Conservation (phyloP, 345 rosid genomes). For the Eucalyptus curtisii region DNA sequence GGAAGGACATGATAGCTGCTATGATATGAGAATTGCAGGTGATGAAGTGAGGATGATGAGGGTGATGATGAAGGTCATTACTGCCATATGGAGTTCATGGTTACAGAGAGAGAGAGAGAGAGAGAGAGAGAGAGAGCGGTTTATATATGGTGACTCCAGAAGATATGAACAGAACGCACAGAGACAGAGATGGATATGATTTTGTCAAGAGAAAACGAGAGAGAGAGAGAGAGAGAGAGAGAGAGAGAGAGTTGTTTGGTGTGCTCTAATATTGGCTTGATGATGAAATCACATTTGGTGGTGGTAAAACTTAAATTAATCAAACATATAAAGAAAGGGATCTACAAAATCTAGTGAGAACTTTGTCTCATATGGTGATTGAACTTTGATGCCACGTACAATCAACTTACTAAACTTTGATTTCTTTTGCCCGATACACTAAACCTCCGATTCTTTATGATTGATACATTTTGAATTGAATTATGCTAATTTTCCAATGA, state of each 20-base stretch:
- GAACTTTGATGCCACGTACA: not conserved
- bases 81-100: not conserved
- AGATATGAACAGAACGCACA: not conserved
- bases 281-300: not conserved
- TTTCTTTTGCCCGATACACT: not conserved
- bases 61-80: not conserved
- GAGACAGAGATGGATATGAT: not conserved
- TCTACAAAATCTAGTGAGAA: not conserved
- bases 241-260: not conserved
- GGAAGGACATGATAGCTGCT: constrained; percentile 47
- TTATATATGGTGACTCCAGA: not conserved
- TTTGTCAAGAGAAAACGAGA: not conserved
- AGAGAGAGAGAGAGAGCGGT: not conserved
- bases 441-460: not conserved
- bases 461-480: not conserved
- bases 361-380: not conserved
- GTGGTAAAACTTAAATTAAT: not conserved
- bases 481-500: not conserved
- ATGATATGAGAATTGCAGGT: not conserved
- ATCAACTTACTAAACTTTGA: not conserved
- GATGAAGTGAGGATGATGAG: not conserved
- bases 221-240: not conserved
- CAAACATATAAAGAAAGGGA: not conserved
- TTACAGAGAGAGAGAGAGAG: not conserved
- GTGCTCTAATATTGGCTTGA: not conserved